Base-by-base conservation (phyloP, 2,329 filamentous ascomycete genomes). In the Aureobasidium sp. region DNA sequence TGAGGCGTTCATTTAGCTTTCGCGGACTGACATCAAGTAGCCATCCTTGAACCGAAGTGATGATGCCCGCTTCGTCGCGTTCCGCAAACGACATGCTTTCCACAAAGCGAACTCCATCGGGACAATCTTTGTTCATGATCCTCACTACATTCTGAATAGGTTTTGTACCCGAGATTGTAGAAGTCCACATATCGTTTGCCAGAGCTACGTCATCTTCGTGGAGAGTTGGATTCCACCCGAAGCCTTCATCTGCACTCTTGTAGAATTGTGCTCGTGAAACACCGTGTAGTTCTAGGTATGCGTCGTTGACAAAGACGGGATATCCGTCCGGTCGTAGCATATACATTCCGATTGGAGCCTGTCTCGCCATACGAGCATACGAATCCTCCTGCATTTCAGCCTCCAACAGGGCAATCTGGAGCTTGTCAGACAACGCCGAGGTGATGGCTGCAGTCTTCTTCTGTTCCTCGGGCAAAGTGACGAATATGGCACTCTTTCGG, bases 271-370 rank as follows among this genome's bases (percentile, higher is more conserved):
- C 65, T 37, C 65, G 55, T 6, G 67, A 66, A 6, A 65, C 62
- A 3, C 66, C 66, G 4, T 75, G 70, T 45, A 76, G 69, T 1
- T 74, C 72, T 31, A 69, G 71, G 69, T 74, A 79, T 5, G 70
- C 69, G 52, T 77, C 70, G 49, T 79, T 79, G 11, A 74, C 68
- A 64, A 77, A 77, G 0, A 73, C 68, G 14, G 73, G 72, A 11
- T 65, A 65, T 3, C 77, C 75, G 25, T 61, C 57, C n/a, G 45
- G 45, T 27, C 47, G 36, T 1, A 49, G 11, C 45, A 63, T 34
- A 14, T 49, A 62, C 63, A 79, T 78, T 2, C 72, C 76, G 5
- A 77, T 70, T 5, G 76, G 74, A 4, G 73, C 68, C 5, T 72
- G 66, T 41, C 73, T 71, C 2, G 75, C 74, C 66, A 78, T 74